These are phyloP conservation scores for Trichoderma sp. DNA, from an alignment of 2,329 filamentous ascomycete species.

Conservation along the genomic window DNA sequence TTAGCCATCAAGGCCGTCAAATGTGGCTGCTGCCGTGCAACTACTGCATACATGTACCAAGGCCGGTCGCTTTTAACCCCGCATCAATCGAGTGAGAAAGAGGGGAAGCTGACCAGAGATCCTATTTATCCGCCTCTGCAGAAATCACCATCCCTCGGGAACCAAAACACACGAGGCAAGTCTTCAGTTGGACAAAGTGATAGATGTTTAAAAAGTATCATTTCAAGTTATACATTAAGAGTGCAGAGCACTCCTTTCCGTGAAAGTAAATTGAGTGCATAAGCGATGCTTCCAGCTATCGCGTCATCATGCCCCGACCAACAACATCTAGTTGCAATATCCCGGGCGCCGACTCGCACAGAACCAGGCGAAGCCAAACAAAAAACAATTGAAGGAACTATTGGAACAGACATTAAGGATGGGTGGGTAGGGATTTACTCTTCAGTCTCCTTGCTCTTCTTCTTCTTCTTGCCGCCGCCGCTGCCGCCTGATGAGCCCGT, in stretches of 20 bases:
- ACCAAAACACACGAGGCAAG: neutral
- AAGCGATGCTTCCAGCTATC: slow-evolving; percentile 21
- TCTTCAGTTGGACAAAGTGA: neutral
- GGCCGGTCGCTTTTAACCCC: neutral
- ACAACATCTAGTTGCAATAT: slow-evolving; percentile 45
- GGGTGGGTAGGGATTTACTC: slow-evolving; percentile 32
- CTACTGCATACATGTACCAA: neutral
- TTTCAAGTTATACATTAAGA: slow-evolving; percentile 16
- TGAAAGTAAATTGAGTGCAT: slow-evolving; percentile 16
- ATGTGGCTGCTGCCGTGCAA: slow-evolving; percentile 10
- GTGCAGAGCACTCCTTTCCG: slow-evolving; percentile 1
- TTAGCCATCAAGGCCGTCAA: neutral
- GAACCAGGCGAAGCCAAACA: slow-evolving; percentile 40
- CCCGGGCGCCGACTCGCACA: slow-evolving; percentile 41
- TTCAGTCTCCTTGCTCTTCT: slow-evolving; percentile 58
- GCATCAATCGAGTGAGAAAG: neutral
- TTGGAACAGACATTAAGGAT: slow-evolving; percentile 39
- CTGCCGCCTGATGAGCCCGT: slow-evolving; percentile 33
- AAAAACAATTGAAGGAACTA: slow-evolving; percentile 36
- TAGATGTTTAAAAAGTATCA: neutral
- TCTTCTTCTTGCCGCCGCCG: slow-evolving; percentile 65
- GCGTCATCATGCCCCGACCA: slow-evolving; percentile 26
- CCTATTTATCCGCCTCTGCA: neutral
- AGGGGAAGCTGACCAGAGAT: neutral
- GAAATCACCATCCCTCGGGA: neutral